Conservation (phyloP, 352 stramenopile genomes). For the Globisporangium carolinianum region DNA sequence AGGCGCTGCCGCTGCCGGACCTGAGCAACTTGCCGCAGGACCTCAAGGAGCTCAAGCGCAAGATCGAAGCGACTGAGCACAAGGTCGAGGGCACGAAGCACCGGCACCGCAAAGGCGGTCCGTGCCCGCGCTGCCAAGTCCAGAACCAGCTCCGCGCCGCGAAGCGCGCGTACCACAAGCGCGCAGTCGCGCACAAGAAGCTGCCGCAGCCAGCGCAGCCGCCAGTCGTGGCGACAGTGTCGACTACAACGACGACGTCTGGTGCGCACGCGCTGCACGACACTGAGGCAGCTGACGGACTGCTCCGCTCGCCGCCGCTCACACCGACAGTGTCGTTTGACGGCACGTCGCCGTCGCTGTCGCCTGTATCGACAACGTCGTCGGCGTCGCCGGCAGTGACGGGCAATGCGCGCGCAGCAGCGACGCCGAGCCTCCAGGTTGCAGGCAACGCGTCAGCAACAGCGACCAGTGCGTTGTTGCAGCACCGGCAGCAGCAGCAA, state of each 20-base stretch:
- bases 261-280: not conserved
- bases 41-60: conserved; percentile 75
- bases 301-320: conserved; percentile 11
- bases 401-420: conserved; percentile 1
- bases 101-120: conserved; percentile 74
- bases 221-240: not conserved
- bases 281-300: conserved; percentile 7
- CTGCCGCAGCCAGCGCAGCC: conserved; percentile 27
- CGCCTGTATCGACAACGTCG: conserved; percentile 10
- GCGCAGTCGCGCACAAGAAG: conserved; percentile 77
- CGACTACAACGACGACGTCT: no score
- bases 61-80: conserved; percentile 79
- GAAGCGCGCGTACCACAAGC: conserved; percentile 78
- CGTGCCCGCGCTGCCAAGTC: conserved; percentile 74
- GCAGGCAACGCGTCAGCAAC: not conserved
- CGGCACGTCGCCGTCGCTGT: conserved; percentile 18
- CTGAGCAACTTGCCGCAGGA: conserved; percentile 72
- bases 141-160: conserved; percentile 77
- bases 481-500: conserved; percentile 9
- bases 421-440: conserved; percentile 1
- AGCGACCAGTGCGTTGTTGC: conserved; percentile 5
- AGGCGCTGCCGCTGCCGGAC: conserved; percentile 68
- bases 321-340: conserved; percentile 14
- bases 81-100: conserved; percentile 86
- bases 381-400: conserved; percentile 1